A percentile compares a stretch with the other conserved stretches of the same genome.
phyloP scores from a whole-genome alignment of 257 asterid genomes.

The Scutellaria minor region DNA sequence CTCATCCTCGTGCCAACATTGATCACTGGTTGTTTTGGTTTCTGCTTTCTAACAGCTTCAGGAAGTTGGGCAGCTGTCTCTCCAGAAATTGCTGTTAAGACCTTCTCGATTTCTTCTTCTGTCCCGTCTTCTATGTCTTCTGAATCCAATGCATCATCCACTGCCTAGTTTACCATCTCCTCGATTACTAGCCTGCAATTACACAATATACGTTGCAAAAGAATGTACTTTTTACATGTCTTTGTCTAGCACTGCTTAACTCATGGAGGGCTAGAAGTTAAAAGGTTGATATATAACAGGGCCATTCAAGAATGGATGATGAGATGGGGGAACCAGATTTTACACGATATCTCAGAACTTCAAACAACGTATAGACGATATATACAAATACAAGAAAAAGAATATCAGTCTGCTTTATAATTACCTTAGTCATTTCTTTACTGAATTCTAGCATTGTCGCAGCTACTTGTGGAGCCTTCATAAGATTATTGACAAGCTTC shows the following conservation, averaged over 20 bases:
- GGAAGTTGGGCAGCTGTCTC: constrained; percentile 96
- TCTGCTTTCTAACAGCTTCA: constrained; percentile 78
- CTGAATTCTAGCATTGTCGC: constrained; percentile 89
- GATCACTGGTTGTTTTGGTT: constrained; percentile 78
- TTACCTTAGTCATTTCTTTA: constrained; percentile 96
- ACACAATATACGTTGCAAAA: neutral
- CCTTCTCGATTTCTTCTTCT: constrained; percentile 96
- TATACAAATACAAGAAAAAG: neutral
- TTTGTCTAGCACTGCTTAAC: neutral
- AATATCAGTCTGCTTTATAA: neutral
- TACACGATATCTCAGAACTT: constrained; percentile 3
- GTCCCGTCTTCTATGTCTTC: constrained; percentile 97
- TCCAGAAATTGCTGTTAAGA: constrained; percentile 88
- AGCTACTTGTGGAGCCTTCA: constrained; percentile 96
- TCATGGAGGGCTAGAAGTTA: neutral
- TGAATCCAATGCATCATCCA: constrained; percentile 85
- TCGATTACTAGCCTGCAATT: constrained; percentile 92
- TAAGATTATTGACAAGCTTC: constrained; percentile 92
- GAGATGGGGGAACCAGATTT: neutral
- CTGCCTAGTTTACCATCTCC: constrained; percentile 80
- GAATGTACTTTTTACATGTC: neutral
- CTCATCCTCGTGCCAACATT: constrained; percentile 82
- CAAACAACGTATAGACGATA: neutral
- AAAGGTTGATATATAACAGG: neutral
- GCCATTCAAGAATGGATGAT: neutral